A percentile compares a stretch with the other conserved stretches of the same genome.
These are phyloP conservation scores for Globisporangium abappressorium DNA, from an alignment of 352 stramenopile species.

Conservation along the genomic window DNA sequence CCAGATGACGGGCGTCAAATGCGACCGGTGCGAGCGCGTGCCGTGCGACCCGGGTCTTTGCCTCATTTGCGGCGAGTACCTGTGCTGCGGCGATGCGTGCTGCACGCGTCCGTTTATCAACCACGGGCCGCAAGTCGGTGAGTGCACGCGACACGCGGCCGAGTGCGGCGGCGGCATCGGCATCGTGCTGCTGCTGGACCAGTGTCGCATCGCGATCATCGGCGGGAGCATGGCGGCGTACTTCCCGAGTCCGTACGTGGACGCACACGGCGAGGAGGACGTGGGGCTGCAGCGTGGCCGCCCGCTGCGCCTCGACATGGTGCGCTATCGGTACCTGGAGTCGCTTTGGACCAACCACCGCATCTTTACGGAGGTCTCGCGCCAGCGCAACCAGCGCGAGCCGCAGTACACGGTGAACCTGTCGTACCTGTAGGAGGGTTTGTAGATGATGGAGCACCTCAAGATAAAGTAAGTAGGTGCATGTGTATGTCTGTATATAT, in stretches of 20 bases:
- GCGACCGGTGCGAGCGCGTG: slow-evolving; percentile 59
- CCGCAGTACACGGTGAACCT: slow-evolving; percentile 86
- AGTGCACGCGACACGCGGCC: slow-evolving; percentile 81
- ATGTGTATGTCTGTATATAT: slow-evolving; percentile 10
- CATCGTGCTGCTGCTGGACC: slow-evolving; percentile 80
- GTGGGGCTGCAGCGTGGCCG: slow-evolving; percentile 74
- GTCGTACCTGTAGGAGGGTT: slow-evolving; percentile 64
- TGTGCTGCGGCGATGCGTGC: slow-evolving; percentile 85
- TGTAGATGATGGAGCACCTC: background rate
- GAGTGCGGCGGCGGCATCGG: slow-evolving; percentile 85
- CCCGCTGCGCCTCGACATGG: slow-evolving; percentile 71
- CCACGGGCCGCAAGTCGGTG: slow-evolving; percentile 70
- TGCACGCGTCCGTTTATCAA: slow-evolving; percentile 77
- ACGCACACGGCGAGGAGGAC: slow-evolving; percentile 84
- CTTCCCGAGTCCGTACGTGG: slow-evolving; percentile 84
- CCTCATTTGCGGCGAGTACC: slow-evolving; percentile 78
- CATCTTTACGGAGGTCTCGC: slow-evolving; percentile 83
- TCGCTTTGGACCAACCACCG: slow-evolving; percentile 83
- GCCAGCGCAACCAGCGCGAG: slow-evolving; percentile 83
- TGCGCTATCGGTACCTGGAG: slow-evolving; percentile 71
- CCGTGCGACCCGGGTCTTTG: slow-evolving; percentile 77
- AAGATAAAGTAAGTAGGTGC: slow-evolving; percentile 2
- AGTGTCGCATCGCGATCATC: slow-evolving; percentile 81
- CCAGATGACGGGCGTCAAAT: slow-evolving; percentile 62
- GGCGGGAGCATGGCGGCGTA: slow-evolving; percentile 84